Conservation (phyloP, 148 eudicot species). For the Nepenthes mirabilis region DNA sequence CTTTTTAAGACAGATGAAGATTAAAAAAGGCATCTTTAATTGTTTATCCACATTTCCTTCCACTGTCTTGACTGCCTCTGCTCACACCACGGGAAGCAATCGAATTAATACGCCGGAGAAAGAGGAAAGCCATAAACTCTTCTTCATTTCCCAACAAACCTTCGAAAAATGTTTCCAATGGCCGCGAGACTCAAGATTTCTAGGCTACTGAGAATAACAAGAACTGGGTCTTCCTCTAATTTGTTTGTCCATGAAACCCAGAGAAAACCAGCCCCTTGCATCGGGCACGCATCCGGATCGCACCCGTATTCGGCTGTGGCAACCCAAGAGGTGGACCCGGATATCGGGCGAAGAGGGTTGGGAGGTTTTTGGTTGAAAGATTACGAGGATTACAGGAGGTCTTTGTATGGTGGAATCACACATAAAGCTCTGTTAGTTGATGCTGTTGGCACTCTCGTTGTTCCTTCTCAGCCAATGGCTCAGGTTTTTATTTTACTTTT, state of each 20-base stretch:
- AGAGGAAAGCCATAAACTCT: no score
- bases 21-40: no score
- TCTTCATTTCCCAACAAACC: no score
- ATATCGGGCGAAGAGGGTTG: slow-evolving; percentile 11
- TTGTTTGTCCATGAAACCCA: neutral
- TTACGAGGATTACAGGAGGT: slow-evolving; percentile 72
- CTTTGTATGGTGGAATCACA: slow-evolving; percentile 60
- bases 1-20: no score
- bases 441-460: slow-evolving; percentile 85
- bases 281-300: slow-evolving; percentile 2
- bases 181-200: slow-evolving; percentile 15
- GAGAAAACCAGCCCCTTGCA: neutral
- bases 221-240: no score
- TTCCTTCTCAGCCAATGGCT: slow-evolving; percentile 80
- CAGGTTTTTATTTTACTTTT: slow-evolving; percentile 31
- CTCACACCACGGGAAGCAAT: no score
- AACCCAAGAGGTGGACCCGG: slow-evolving; percentile 10
- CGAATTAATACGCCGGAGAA: no score
- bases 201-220: slow-evolving; percentile 4
- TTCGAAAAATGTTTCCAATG: slow-evolving; percentile 8
- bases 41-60: no score
- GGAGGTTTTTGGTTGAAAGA: slow-evolving; percentile 37
- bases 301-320: slow-evolving; percentile 29
- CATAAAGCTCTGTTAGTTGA: slow-evolving; percentile 87
- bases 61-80: no score